A percentile compares a stretch with the other conserved stretches of the same genome.
Conservation (phyloP, 768 basidiomycete genomes). For the Russula lepida region DNA sequence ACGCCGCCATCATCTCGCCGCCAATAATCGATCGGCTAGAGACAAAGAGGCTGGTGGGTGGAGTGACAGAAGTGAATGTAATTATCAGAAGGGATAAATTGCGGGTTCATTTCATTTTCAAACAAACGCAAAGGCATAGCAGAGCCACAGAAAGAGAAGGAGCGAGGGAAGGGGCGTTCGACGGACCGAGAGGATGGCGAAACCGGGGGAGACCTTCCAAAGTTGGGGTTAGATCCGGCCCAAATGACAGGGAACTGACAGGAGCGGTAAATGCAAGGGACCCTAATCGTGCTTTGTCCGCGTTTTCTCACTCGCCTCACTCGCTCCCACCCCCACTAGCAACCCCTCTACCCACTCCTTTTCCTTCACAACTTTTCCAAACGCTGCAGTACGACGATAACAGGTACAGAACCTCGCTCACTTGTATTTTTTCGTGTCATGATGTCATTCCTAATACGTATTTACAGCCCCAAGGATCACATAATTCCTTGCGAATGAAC, state of each 20-base stretch:
- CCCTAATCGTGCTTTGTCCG: background rate
- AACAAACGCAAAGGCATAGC: background rate
- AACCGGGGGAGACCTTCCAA: background rate
- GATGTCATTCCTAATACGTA: background rate
- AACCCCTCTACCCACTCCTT: background rate
- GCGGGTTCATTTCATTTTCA: background rate
- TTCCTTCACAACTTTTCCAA: background rate
- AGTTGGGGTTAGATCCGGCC: background rate
- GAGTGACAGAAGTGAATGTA: too few species aligned
- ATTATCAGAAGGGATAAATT: background rate
- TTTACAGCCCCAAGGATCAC: background rate
- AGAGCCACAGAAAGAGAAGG: background rate
- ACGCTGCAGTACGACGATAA: background rate
- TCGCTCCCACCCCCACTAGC: background rate
- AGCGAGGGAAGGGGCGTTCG: too few species aligned
- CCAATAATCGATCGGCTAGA: too few species aligned
- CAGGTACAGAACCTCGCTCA: background rate
- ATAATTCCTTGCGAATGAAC: background rate
- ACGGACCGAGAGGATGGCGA: background rate
- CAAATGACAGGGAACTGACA: background rate
- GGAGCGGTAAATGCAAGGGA: background rate
- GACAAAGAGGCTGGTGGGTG: too few species aligned
- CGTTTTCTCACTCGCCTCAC: background rate
- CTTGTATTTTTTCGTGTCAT: background rate
- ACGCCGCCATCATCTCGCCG: too few species aligned